Evolutionary conservation across 2,329 filamentous ascomycete species (phyloP), one percentile per base, ranked within the genome.

Genomic region (Paraphoma chrysanthemicola): DNA sequence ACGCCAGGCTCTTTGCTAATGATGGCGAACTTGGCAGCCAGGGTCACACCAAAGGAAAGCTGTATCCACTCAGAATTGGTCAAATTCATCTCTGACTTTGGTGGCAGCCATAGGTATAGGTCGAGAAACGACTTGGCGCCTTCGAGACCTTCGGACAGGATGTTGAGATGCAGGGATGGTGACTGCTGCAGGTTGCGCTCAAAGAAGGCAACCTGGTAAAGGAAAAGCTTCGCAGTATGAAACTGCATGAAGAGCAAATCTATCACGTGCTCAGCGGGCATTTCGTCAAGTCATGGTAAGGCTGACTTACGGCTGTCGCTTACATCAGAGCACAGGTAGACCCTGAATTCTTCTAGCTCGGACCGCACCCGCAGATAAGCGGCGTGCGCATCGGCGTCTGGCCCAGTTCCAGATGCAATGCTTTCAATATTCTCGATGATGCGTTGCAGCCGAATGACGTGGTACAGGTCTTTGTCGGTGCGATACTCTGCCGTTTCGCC

Each of bases 41-140:
- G 62, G 1, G 69, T 74, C 8, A 71, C 59, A 29, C 66, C 70
- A 53, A 79, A 78, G 4, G 70, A 75, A 14, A 78, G 50, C 54
- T 80, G 77, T 2, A 80, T 66, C 77, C 78, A 79, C 55, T 78
- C 70, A 1, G 74, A 66, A 48, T 79, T 78, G 36, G 73, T 78
- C 16, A 79, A 68, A 1, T 63, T 62, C 44, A 72, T 66, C 51
- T 80, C 77, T 6, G 69, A 65, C 36, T 70, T 68, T 4, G 69
- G 62, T 3, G 77, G 76, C 1, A 79, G 62, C 44, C 68, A 70
- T 5, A 78, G 51, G 38, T 76, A 77, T 10, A 71, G 56, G n/a
- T 73, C 68, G 3, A 77, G 64, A 28, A 52, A 72, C 2, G 66
- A 68, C 31, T 68, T 71, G 16, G 67, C 66, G 7, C 64, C 60